Base-by-base conservation (phyloP, 371 early-diverging fungal species). In the Rhizopus microsporus region DNA sequence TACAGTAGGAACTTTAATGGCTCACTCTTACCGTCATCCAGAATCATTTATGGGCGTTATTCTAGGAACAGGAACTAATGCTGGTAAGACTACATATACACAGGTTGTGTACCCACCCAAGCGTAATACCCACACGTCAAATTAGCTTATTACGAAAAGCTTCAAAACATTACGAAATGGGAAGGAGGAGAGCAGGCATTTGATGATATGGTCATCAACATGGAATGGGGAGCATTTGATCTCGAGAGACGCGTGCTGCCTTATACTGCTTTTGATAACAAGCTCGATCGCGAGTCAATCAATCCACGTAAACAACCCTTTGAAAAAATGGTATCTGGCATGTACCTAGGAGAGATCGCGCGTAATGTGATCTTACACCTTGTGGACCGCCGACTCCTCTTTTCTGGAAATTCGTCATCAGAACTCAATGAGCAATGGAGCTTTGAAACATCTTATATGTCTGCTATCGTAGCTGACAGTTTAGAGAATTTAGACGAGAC, bases 51-150 rank as follows among this genome's bases (percentile, higher is more conserved):
- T 95, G 67, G 96, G 95, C 60, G 90, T 95, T 31, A 95, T 96
- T 62, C 82, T 96, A n/a, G 99, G 99, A 51, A 98, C 99, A n/a
- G 99, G 99, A 30, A 90, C 93, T 57, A 98, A 98, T 71, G 96
- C 94, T 46, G 67, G 63, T 62, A 57, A 47, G 23, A 2, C 23
- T 23, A 23, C 23, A 23, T 23, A 23, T 23, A 23, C 23, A 23
- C 23, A 23, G 32, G 49, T 15, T 48, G 30, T 48, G 13, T 30
- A 65, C 84, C 31, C 73, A 12, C 38, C 3, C 1, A 9, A 37
- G 0, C 2, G 1, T 37, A 37, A 12, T 37, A 37, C 38, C 12
- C 12, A 37, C 12, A 37, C 7, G 7, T 9, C 38, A 37, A 7
- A 32, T 23, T 37, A 74, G 75, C 70, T 55, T 98, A 96, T 73